Percentiles rank a stretch among this genome's conserved stretches.
Evolutionary conservation across 1,284 basidiomycete genomes (phyloP).

Genomic region (Ganoderma resinaceum): DNA sequence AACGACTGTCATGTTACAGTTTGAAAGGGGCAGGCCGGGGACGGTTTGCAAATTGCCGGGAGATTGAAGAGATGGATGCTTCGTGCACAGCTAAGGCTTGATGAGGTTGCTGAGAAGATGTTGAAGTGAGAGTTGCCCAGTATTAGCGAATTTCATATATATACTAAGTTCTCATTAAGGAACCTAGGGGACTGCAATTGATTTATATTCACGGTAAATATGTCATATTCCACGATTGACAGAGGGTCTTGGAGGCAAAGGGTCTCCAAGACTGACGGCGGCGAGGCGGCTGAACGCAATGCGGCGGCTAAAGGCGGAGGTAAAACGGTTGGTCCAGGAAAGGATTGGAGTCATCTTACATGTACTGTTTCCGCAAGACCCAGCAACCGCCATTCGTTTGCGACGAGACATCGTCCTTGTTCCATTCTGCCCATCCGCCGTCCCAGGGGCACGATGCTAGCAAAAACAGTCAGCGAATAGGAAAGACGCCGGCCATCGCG

Average conservation of each 20-base stretch:
- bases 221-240: not conserved
- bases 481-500: not conserved
- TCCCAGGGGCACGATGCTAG: not conserved
- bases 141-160: not conserved
- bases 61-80: not conserved
- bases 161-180: not conserved
- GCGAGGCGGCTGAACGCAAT: no score
- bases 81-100: not conserved
- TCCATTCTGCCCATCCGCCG: no score
- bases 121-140: not conserved
- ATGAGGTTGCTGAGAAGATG: slow-evolving; percentile 2
- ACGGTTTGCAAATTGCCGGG: not conserved
- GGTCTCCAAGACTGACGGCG: no score
- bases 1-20: not conserved
- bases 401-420: no score
- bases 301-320: not conserved
- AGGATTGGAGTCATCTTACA: not conserved
- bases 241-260: no score
- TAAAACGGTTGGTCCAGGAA: not conserved
- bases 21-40: not conserved
- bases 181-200: not conserved
- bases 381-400: no score
- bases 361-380: not conserved
- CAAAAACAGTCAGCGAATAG: not conserved
- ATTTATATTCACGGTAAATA: not conserved